These are phyloP conservation scores for Alternaria consortialis DNA, from an alignment of 2,329 filamentous ascomycete genomes.

Conservation along the genomic window DNA sequence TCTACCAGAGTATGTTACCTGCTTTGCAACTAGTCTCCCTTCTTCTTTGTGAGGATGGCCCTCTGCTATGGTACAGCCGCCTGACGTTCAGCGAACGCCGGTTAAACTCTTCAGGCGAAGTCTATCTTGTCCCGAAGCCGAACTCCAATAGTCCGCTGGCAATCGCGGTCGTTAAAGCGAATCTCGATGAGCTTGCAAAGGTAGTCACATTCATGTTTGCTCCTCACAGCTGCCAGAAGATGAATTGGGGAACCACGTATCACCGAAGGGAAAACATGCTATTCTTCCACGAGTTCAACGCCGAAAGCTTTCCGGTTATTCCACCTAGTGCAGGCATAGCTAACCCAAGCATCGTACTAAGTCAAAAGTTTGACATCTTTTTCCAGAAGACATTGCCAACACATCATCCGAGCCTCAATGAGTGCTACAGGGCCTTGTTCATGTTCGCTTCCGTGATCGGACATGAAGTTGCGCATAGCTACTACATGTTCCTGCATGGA, in stretches of 20 bases:
- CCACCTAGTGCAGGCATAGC: neutral
- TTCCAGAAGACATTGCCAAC: neutral
- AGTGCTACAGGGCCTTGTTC: slow-evolving; percentile 18
- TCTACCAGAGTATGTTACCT: slow-evolving; percentile 14
- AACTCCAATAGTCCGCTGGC: slow-evolving; percentile 4
- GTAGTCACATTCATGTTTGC: slow-evolving; percentile 24
- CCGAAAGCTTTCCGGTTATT: neutral
- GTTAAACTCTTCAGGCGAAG: neutral
- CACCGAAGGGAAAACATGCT: neutral
- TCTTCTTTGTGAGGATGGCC: slow-evolving; percentile 24
- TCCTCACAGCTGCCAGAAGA: slow-evolving; percentile 6
- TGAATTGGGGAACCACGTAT: slow-evolving; percentile 16
- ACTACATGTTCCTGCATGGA: slow-evolving; percentile 14
- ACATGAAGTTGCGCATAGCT: slow-evolving; percentile 33
- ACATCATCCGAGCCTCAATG: neutral
- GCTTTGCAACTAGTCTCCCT: slow-evolving; percentile 28
- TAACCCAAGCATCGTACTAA: neutral
- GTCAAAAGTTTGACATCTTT: neutral
- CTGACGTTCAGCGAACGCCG: slow-evolving; percentile 21
- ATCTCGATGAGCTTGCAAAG: slow-evolving; percentile 17
- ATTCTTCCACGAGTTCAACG: slow-evolving; percentile 14
- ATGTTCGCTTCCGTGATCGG: slow-evolving; percentile 26
- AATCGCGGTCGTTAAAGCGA: slow-evolving; percentile 13
- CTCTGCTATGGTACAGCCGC: slow-evolving; percentile 30
- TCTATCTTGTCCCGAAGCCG: slow-evolving; percentile 14